A percentile compares a stretch with the other conserved stretches of the same genome.
phyloP scores from a whole-genome alignment of 1,139 yeast species.

The Debaryomyces robertsiae region DNA sequence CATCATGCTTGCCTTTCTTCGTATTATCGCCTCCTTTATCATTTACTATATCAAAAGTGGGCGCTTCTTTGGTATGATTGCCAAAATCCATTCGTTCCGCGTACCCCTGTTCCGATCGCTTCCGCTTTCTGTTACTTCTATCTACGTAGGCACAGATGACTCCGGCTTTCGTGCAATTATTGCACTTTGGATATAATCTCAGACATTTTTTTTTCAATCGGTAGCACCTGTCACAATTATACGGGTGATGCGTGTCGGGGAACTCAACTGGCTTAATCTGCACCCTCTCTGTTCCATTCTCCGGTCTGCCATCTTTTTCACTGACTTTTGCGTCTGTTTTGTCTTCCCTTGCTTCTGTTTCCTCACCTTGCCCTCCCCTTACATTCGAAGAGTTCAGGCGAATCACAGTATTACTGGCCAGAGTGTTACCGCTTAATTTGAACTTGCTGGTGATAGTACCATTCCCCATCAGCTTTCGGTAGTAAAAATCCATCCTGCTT shows the following conservation, averaged over 20 bases:
- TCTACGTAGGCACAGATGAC: slow-evolving; percentile 42
- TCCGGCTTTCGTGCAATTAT: slow-evolving; percentile 38
- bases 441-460: slow-evolving; percentile 43
- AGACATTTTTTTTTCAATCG: slow-evolving; percentile 47
- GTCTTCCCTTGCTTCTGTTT: slow-evolving; percentile 11
- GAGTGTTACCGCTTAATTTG: slow-evolving; percentile 20
- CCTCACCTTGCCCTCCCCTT: slow-evolving; percentile 16
- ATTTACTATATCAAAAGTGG: slow-evolving; percentile 11
- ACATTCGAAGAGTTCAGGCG: slow-evolving; percentile 27
- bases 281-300: slow-evolving; percentile 11
- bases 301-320: slow-evolving; percentile 10
- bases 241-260: slow-evolving; percentile 34
- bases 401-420: slow-evolving; percentile 8
- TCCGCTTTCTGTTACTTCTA: slow-evolving; percentile 31
- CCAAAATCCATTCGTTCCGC: slow-evolving; percentile 5
- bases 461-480: slow-evolving; percentile 42
- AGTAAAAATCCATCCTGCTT: slow-evolving; percentile 37
- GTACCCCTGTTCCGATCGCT: slow-evolving; percentile 6
- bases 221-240: slow-evolving; percentile 47
- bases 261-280: slow-evolving; percentile 18
- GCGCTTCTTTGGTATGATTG: slow-evolving; percentile 5
- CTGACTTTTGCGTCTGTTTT: slow-evolving; percentile 1
- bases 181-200: slow-evolving; percentile 40
- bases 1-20: slow-evolving; percentile 4
- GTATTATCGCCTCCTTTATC: slow-evolving; percentile 1